phyloP scores from a whole-genome alignment of 768 basidiomycete species.

The Amanita rimosa region DNA sequence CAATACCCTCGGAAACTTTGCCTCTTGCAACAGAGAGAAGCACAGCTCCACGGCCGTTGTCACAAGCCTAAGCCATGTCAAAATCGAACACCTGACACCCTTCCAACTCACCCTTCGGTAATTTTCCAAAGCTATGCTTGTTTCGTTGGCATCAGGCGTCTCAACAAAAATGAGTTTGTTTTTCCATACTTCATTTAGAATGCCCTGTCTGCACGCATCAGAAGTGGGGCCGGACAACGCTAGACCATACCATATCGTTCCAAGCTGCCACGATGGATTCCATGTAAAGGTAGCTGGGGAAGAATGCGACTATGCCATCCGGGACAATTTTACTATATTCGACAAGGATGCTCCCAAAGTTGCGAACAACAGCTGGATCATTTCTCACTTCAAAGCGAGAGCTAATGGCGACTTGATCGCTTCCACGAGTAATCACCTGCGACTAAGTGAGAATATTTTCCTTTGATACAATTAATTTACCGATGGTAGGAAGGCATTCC shows the following conservation, averaged over 20 bases:
- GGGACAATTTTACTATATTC: constrained; percentile 98
- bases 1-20: constrained; percentile 99
- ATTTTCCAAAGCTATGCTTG: constrained; percentile 94
- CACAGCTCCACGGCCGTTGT: constrained; percentile 96
- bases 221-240: neutral
- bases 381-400: constrained; percentile 98
- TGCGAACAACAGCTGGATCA: constrained; percentile 96
- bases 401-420: constrained; percentile 97
- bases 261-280: constrained; percentile 99
- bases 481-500: constrained; percentile 93
- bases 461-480: constrained; percentile 31
- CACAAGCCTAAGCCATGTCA: constrained; percentile 63
- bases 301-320: constrained; percentile 98
- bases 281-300: constrained; percentile 99
- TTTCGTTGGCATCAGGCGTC: constrained; percentile 98
- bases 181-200: constrained; percentile 98
- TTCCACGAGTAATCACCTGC: constrained; percentile 94
- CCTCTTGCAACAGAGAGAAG: constrained; percentile 95
- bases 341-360: constrained; percentile 95
- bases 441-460: neutral
- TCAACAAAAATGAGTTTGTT: constrained; percentile 99
- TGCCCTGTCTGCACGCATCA: constrained; percentile 49
- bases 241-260: constrained; percentile 93
- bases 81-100: constrained; percentile 2
- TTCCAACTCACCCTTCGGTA: constrained; percentile 65